Conservation (phyloP, 768 basidiomycete species). For the Hericium rajendrae region DNA sequence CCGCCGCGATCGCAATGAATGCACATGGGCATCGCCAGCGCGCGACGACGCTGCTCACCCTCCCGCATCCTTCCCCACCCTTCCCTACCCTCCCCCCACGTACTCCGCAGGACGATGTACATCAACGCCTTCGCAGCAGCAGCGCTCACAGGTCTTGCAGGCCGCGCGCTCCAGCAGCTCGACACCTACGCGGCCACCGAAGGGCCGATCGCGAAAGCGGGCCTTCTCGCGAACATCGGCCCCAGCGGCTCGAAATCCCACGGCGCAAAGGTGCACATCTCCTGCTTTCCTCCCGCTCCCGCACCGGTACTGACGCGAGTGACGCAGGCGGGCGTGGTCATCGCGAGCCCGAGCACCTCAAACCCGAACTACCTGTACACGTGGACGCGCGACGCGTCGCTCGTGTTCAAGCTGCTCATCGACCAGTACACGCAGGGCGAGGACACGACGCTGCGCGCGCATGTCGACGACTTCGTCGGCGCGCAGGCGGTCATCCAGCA, state of each 20-base stretch:
- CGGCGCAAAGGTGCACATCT: conserved; percentile 34
- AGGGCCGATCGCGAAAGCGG: conserved; percentile 49
- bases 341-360: conserved; percentile 29
- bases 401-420: conserved; percentile 54
- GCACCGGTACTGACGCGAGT: neutral
- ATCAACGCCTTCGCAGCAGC: conserved; percentile 15
- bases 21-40: neutral
- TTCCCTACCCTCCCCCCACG: neutral
- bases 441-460: conserved; percentile 36
- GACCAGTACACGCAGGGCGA: conserved; percentile 43
- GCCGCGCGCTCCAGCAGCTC: conserved; percentile 17
- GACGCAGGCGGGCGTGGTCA: conserved; percentile 25
- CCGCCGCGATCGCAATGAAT: too few species aligned
- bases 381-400: conserved; percentile 67
- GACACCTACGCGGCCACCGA: conserved; percentile 44
- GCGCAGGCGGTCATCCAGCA: conserved; percentile 52
- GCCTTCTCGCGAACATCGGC: conserved; percentile 64
- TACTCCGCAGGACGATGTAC: neutral
- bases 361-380: conserved; percentile 55
- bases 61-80: neutral
- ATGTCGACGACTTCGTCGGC: conserved; percentile 50
- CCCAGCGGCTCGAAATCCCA: conserved; percentile 40
- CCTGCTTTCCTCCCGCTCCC: neutral
- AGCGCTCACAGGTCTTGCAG: conserved; percentile 19
- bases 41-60: neutral